These are phyloP conservation scores for Physaria fendleri DNA, from an alignment of 345 rosid genomes.

Conservation along the genomic window DNA sequence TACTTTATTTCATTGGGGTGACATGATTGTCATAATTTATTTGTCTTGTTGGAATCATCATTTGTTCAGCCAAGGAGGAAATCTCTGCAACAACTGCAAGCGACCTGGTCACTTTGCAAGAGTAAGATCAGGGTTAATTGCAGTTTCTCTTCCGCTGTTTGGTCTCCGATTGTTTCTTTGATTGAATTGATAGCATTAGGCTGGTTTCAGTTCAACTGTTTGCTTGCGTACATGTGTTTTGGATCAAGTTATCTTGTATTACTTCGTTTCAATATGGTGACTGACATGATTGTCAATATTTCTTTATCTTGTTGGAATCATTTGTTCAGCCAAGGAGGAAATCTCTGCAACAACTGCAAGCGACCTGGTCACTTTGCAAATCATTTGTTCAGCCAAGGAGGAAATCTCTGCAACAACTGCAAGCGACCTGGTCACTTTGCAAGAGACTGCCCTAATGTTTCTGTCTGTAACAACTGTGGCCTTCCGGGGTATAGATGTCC, in stretches of 20 bases:
- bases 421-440: slow-evolving; percentile 96
- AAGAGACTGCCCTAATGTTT: slow-evolving; percentile 93
- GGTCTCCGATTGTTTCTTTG: not conserved
- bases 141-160: not conserved
- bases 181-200: not conserved
- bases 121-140: not conserved
- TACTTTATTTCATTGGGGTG: not conserved
- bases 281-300: not conserved
- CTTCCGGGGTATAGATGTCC: slow-evolving; percentile 71
- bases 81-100: slow-evolving; percentile 96
- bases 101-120: slow-evolving; percentile 89
- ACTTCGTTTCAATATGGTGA: not conserved
- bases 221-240: not conserved
- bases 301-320: slow-evolving; percentile 8
- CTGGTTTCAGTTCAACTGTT: not conserved
- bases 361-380: slow-evolving; percentile 95
- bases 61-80: too few species aligned
- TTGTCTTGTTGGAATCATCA: slow-evolving; percentile 4
- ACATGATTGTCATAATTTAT: not conserved
- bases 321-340: slow-evolving; percentile 66
- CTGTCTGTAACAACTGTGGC: slow-evolving; percentile 94
- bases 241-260: not conserved
- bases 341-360: slow-evolving; percentile 96
- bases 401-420: slow-evolving; percentile 94
- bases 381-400: too few species aligned